Conservation (phyloP, 2,329 filamentous ascomycete genomes). For the Monilinia aucupariae region DNA sequence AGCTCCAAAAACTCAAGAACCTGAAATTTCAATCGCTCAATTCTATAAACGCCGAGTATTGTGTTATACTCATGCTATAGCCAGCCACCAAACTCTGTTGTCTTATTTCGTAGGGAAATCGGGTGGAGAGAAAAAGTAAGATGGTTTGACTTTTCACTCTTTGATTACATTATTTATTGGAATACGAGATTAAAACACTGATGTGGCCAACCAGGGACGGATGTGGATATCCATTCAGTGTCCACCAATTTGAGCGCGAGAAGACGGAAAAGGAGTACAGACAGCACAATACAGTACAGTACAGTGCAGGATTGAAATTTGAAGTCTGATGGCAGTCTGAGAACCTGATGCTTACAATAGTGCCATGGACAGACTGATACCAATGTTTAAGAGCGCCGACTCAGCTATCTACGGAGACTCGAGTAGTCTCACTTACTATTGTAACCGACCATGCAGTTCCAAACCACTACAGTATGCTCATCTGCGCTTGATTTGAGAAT, state of each 20-base stretch:
- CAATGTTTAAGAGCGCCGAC: neutral
- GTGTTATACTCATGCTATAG: neutral
- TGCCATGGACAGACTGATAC: neutral
- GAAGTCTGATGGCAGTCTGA: too few relatives aligned
- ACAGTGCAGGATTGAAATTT: too few relatives aligned
- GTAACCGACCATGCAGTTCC: too few relatives aligned
- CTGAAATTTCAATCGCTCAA: too few relatives aligned
- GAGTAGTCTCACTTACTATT: too few relatives aligned
- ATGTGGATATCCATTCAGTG: neutral
- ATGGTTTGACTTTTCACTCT: neutral
- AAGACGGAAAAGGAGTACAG: neutral
- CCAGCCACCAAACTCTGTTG: constrained; percentile 1
- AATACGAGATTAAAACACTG: constrained; percentile 1
- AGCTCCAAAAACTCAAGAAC: too few relatives aligned
- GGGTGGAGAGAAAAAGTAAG: neutral
- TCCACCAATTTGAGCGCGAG: neutral
- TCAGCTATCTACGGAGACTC: too few relatives aligned
- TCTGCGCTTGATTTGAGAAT: neutral
- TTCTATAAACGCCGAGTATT: neutral
- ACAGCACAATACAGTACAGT: too few relatives aligned
- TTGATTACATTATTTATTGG: neutral
- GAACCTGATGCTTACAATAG: too few relatives aligned
- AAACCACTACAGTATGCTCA: too few relatives aligned
- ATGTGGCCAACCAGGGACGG: constrained; percentile 4
- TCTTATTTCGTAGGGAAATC: neutral